Base-by-base conservation (phyloP, 1,139 yeast genomes). In the Magnusiomyces fungicola region DNA sequence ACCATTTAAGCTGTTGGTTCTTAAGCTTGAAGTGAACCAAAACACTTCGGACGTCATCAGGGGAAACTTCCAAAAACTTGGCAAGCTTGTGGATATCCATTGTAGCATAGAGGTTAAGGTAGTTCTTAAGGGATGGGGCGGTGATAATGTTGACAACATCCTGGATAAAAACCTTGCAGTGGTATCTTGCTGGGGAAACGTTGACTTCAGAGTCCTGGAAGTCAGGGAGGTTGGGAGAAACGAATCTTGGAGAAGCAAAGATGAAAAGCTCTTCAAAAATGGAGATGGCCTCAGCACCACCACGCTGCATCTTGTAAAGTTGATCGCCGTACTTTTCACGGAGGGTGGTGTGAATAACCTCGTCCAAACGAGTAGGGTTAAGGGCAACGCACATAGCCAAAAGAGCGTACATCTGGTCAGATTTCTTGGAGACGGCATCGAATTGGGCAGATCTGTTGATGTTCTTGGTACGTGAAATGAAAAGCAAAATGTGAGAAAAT, bases 381-480 rank as follows among this genome's bases (percentile, higher is more conserved):
- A 74, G 62, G 19, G 76, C 72, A 42, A 72, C 66, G 49, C 74
- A 68, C 44, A 74, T 68, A 29, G 77, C 74, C 50, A 74, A 61
- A 44, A 74, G 64, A 7, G 78, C 76, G 56, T 72, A 72, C 76
- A 73, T 73, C 60, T 74, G 78, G 52, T 73, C 78, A n/a, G 73
- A 65, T 56, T 72, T 70, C 60, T 73, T 74, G 53, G 73, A 69
- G 47, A 73, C 72, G 38, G 68, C 62, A 57, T 74, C 76, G 54
- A 69, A 74, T 56, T 72, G 76, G 3, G 73, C 73, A 16, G 72
- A 64, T 52, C 65, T 66, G 56, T 68, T 69, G 60, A 71, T 68
- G 60, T 70, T 69, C 60, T 69, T 71, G 16, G 76, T 70, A 59
- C 78, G 68, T 29, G 75, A 64, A 51, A 74, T 70, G 66, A 69